phyloP scores from a whole-genome alignment of 768 basidiomycete genomes.

The Cystobasidium tubakii region DNA sequence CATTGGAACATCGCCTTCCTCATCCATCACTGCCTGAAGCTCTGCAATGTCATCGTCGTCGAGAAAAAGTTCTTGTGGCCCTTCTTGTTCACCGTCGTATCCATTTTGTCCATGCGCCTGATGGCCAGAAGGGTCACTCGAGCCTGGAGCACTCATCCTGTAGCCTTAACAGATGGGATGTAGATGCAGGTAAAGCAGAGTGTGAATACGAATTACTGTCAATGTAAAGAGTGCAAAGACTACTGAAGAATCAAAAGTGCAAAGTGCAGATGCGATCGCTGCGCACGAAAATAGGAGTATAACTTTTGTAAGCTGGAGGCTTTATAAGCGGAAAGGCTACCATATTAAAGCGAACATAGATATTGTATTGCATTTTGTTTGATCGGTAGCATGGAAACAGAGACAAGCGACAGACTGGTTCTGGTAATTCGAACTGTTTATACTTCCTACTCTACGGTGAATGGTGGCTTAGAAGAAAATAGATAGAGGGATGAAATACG shows the following conservation, averaged over 20 bases:
- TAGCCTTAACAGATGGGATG: background rate
- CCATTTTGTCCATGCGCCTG: background rate
- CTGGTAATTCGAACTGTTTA: too few species aligned
- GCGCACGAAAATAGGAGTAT: background rate
- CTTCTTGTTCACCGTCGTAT: conserved; percentile 21
- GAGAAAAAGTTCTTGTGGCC: conserved; percentile 33
- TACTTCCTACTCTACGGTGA: background rate
- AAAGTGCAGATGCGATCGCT: background rate
- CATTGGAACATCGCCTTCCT: conserved; percentile 43
- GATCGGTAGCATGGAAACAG: too few species aligned
- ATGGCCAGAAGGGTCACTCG: conserved; percentile 37
- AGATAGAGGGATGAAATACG: background rate
- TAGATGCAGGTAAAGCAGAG: background rate
- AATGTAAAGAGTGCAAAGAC: background rate
- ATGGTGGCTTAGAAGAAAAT: background rate
- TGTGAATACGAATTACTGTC: background rate
- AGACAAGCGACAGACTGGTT: background rate
- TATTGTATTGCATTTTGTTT: too few species aligned
- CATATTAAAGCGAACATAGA: too few species aligned
- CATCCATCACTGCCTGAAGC: conserved; percentile 39
- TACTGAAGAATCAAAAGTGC: too few species aligned
- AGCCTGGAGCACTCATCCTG: conserved; percentile 21
- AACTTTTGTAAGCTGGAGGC: background rate
- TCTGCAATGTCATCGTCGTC: conserved; percentile 35
- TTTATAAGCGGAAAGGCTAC: background rate